Evolutionary conservation across 306 rosid species (phyloP).

Genomic region (Dicorynia guianensis): DNA sequence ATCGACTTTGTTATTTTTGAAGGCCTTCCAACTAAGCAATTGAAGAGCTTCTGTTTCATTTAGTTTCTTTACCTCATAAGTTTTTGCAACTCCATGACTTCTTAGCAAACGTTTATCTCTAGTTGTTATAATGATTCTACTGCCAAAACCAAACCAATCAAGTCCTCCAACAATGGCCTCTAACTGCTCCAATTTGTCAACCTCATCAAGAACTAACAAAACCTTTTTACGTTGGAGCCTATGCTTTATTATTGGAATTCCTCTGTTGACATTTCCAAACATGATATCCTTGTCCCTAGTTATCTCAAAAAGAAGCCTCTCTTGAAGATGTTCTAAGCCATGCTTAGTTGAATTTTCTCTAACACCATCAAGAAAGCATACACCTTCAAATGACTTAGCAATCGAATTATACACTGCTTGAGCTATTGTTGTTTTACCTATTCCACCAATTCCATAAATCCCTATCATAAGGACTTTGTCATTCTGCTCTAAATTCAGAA

Average conservation of each 20-base stretch:
- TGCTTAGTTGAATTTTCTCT: neutral
- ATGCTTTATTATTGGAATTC: neutral
- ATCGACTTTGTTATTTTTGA: neutral
- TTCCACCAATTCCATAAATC: constrained; percentile 14
- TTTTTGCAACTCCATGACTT: neutral
- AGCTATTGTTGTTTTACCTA: neutral
- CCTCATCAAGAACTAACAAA: neutral
- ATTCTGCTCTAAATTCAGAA: neutral
- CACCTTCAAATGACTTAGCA: neutral
- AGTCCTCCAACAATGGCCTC: neutral
- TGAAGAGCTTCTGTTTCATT: neutral
- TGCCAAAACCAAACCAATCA: constrained; percentile 12
- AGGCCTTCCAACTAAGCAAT: constrained; percentile 14
- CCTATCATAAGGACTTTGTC: neutral
- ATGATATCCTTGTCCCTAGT: neutral
- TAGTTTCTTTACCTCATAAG: neutral
- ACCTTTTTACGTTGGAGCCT: neutral
- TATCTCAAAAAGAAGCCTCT: neutral
- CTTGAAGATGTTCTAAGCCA: neutral
- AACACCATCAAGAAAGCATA: neutral
- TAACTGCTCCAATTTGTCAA: neutral
- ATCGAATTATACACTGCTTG: neutral
- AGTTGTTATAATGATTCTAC: constrained; percentile 11
- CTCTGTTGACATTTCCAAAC: too few relatives aligned
- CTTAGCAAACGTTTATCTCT: neutral